Evolutionary conservation across 1,284 basidiomycete genomes (phyloP), one percentile per base, ranked within the genome.

Genomic region (Cerrena zonata): DNA sequence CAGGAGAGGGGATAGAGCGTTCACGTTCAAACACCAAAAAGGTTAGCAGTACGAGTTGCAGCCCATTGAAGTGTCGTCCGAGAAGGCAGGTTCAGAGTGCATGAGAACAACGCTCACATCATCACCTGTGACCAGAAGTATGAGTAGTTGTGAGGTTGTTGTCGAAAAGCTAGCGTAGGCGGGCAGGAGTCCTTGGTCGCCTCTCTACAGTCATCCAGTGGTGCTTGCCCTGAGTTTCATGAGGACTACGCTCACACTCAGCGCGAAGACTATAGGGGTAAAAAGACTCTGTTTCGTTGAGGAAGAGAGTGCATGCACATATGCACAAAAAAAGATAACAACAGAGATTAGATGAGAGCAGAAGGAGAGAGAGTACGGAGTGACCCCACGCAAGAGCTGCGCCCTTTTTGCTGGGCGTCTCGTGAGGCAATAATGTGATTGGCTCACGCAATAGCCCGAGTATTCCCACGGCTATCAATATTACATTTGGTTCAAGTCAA

Each of bases 241-340:
- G 64, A 65, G 65, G 54, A 59, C 51, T 53, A 58, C 62, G 58
- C 63, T 62, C 56, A 55, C 57, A 56, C 61, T 57, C 62, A 49
- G 56, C 51, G 44, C 42, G 15, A n/a, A 5, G 36, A 19, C 23
- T 3, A 34, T 21, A 48, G 27, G 15, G 19, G 13, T 18, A 10
- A 11, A 26, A 24, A 34, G 22, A 23, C 21, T 12, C 41, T 34
- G 12, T 5, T 47, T 11, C 5, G n/a, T 30, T 26, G 25, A 24
- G 25, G 50, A 22, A 41, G 21, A 27, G 22, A 4, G 26, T 18
- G 39, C 15, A 48, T 40, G 19, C 11, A 37, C 11, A 12, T 18
- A 5, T 48, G 47, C 4, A 18, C 7, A 38, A 43, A 24, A 24
- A 48, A n/a, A 24, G 22, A 22, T 11, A 4, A 7, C 11, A 22